Evolutionary conservation across 768 basidiomycete species (phyloP).

Genomic region (Tricholoma sp.): DNA sequence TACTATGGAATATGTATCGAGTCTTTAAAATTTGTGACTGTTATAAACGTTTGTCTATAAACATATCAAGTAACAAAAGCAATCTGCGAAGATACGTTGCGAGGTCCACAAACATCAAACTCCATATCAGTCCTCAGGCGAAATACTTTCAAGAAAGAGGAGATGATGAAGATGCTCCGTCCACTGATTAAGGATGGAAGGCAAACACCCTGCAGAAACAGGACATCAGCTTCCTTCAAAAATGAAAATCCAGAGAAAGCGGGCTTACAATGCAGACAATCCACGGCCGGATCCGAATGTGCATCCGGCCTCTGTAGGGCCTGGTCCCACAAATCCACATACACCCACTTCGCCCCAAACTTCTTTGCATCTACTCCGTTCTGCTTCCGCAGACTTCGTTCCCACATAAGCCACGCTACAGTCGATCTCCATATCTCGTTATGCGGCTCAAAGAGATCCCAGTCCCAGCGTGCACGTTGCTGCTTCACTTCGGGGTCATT

Average conservation of each 20-base stretch:
- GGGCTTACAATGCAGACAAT: constrained; percentile 25
- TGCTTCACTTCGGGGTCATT: constrained; percentile 13
- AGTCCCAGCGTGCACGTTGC: constrained; percentile 22
- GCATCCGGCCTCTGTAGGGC: constrained; percentile 23
- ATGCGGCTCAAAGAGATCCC: constrained; percentile 22
- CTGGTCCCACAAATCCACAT: constrained; percentile 23
- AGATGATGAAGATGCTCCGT: constrained; percentile 1
- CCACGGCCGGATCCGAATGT: constrained; percentile 21
- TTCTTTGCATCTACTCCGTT: constrained; percentile 1
- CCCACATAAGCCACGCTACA: constrained; percentile 13
- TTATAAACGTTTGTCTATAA: no score
- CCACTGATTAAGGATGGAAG: background rate
- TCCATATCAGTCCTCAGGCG: background rate
- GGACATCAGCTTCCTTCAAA: background rate
- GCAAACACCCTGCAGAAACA: background rate
- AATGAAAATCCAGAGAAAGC: background rate
- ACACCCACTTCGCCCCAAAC: constrained; percentile 20
- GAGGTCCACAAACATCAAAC: no score
- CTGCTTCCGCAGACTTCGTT: constrained; percentile 12
- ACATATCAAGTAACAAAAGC: no score
- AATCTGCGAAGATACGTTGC: no score
- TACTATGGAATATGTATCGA: no score
- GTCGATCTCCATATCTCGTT: constrained; percentile 18
- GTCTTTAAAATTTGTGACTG: no score
- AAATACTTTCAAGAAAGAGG: constrained; percentile 1